Conservation (phyloP, 1,284 basidiomycete species). For the Rhodotorula sp. region DNA sequence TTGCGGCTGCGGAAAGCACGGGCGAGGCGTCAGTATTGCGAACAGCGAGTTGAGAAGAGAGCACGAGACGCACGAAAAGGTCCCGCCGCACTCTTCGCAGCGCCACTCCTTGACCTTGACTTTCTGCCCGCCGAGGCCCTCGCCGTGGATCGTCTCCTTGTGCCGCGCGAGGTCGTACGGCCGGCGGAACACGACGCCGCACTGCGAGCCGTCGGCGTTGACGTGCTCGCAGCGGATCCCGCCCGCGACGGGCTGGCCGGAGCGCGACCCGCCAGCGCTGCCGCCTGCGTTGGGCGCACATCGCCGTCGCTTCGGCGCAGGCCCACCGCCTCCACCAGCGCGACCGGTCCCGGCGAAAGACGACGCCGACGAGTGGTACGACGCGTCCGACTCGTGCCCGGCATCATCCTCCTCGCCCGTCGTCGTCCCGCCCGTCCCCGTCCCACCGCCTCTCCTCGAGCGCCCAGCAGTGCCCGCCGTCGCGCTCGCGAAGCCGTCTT, state of each 20-base stretch:
- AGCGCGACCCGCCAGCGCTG: neutral
- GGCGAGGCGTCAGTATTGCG: too few relatives aligned
- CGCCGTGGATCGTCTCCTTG: conserved; percentile 40
- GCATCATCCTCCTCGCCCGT: neutral
- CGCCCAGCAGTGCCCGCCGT: neutral
- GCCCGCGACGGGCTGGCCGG: neutral
- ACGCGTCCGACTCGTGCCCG: conserved; percentile 23
- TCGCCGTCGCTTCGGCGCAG: conserved; percentile 17
- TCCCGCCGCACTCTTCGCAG: conserved; percentile 35
- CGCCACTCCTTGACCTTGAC: conserved; percentile 35
- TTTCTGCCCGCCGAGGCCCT: conserved; percentile 21
- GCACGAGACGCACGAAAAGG: conserved; percentile 12
- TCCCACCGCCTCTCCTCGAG: neutral
- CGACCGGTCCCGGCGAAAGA: neutral
- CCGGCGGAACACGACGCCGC: conserved; percentile 38
- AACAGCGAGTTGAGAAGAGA: too few relatives aligned
- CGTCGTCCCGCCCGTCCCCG: neutral
- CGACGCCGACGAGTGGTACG: conserved; percentile 20
- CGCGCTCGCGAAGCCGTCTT: neutral
- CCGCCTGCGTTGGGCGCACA: neutral
- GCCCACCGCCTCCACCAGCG: neutral
- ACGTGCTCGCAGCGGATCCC: conserved; percentile 32
- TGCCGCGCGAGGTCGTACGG: conserved; percentile 42
- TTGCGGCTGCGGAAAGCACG: conserved; percentile 20
- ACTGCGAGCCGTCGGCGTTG: conserved; percentile 21